phyloP scores from a whole-genome alignment of 176 grass and related monocot species.

The Juncus inflexus region DNA sequence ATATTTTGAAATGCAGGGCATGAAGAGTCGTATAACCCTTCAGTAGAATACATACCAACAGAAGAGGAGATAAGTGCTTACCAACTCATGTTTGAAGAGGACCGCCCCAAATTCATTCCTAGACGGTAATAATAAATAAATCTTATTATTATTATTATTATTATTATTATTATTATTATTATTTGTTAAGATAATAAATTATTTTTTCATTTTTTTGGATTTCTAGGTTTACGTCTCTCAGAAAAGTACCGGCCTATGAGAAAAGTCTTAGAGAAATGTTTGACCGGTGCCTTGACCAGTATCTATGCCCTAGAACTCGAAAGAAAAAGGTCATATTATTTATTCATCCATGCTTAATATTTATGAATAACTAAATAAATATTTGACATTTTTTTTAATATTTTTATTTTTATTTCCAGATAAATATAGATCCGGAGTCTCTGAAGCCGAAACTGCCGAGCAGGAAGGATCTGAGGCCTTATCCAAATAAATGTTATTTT shows the following conservation, averaged over 20 bases:
- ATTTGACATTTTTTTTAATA: too few species aligned
- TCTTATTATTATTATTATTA: not conserved
- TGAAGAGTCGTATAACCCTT: slow-evolving; percentile 99
- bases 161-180: too few species aligned
- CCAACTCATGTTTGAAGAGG: slow-evolving; percentile 94
- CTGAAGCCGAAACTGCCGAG: slow-evolving; percentile 90
- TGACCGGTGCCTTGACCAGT: slow-evolving; percentile 89
- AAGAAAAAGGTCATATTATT: slow-evolving; percentile 70
- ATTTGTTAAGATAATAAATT: slow-evolving; percentile 6
- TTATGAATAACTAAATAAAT: too few species aligned
- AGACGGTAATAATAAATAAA: slow-evolving; percentile 49
- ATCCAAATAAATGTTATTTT: slow-evolving; percentile 87
- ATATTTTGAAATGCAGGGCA: slow-evolving; percentile 51
- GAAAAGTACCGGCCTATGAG: slow-evolving; percentile 90
- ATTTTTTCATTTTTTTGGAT: not conserved
- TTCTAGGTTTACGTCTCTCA: slow-evolving; percentile 68
- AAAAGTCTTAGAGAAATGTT: slow-evolving; percentile 86
- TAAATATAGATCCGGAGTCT: slow-evolving; percentile 95
- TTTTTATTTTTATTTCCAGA: slow-evolving; percentile 33
- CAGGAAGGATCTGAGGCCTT: slow-evolving; percentile 94
- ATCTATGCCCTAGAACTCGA: slow-evolving; percentile 88
- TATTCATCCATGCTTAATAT: not conserved
- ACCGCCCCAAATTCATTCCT: slow-evolving; percentile 92
- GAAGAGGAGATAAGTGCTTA: slow-evolving; percentile 94
- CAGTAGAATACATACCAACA: slow-evolving; percentile 88